Base-by-base conservation (phyloP, 345 rosid genomes). In the Lepidium africanum region DNA sequence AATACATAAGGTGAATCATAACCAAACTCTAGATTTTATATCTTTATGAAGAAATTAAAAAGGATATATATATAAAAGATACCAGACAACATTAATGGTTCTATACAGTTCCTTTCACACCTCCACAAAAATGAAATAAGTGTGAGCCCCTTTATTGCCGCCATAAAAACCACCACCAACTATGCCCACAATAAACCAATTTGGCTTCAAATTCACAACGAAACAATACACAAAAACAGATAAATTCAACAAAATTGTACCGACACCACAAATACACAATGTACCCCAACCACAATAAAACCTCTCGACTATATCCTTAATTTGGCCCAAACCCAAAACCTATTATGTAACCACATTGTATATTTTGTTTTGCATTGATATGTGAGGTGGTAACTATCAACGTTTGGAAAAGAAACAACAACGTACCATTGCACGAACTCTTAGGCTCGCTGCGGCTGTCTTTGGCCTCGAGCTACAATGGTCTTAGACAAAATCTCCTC, bases 401-500 rank as follows among this genome's bases (percentile, higher is more conserved):
- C 23, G 23, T 30, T 38, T 57, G 25, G 11, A 27, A 32, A 30
- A 63, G 37, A 38, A 35, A 43, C 6, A 2, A 15, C 45, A 54
- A 65, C 67, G 54, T 58, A 65, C 77, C 40, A 4, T 25, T n/a
- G 5, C 50, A 65, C 38, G 36, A 48, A 51, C n/a, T 13, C 53
- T 52, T 43, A 66, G 2, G 63, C 68, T 60, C 60, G 72, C 23
- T 73, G 73, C 8, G 72, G 48, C 42, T 3, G 41, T 59, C 68
- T 59, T 59, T 73, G 73, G 19, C 67, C 77, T 67, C 72, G 57
- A 73, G 16, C 69, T 30, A 60, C 69, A 37, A 37, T 43, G 3
- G 63, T 52, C 59, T 73, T 73, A 8, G 72, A 58, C 56, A 73
- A 66, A 66, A 73, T 19, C 64, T 68, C 78, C 78, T 77, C 83